phyloP scores from a whole-genome alignment of 495 filamentous ascomycete species.

The Oleoguttula mirabilis region DNA sequence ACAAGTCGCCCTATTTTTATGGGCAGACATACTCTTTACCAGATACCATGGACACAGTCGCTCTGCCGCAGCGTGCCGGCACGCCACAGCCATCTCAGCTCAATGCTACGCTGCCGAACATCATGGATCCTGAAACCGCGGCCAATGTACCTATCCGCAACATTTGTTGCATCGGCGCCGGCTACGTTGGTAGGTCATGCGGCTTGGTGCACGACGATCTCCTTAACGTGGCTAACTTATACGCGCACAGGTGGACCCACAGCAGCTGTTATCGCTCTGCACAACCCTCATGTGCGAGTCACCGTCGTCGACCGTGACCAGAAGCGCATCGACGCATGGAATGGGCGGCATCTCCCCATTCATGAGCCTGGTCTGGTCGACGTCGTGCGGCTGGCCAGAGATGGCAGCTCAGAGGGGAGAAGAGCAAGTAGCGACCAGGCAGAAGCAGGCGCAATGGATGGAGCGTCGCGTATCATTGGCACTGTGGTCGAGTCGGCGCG shows the following conservation, averaged over 20 bases:
- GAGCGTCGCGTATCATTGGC: neutral
- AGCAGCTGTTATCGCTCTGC: constrained; percentile 58
- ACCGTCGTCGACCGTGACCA: constrained; percentile 61
- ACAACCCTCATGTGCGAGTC: constrained; percentile 56
- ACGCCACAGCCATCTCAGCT: constrained; percentile 1
- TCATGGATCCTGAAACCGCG: constrained; percentile 13
- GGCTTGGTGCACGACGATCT: neutral
- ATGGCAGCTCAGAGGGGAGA: constrained; percentile 38
- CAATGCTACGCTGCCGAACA: constrained; percentile 5
- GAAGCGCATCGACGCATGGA: constrained; percentile 55
- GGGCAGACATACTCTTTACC: neutral
- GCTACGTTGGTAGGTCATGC: constrained; percentile 39
- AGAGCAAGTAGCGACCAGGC: neutral
- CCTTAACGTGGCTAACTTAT: neutral
- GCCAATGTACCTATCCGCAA: constrained; percentile 5
- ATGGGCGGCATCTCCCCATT: constrained; percentile 61
- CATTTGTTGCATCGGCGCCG: constrained; percentile 52
- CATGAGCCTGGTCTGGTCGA: constrained; percentile 62
- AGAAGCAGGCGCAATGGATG: neutral
- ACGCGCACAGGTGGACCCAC: constrained; percentile 53
- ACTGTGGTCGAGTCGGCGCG: constrained; percentile 1
- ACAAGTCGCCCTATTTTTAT: neutral
- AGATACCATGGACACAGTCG: neutral
- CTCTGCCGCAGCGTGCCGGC: constrained; percentile 7
- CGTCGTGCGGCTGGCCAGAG: constrained; percentile 53